Percentiles rank a stretch among this genome's conserved stretches.
Conservation (phyloP, 768 basidiomycete genomes). For the Pulveroboletus sp. region DNA sequence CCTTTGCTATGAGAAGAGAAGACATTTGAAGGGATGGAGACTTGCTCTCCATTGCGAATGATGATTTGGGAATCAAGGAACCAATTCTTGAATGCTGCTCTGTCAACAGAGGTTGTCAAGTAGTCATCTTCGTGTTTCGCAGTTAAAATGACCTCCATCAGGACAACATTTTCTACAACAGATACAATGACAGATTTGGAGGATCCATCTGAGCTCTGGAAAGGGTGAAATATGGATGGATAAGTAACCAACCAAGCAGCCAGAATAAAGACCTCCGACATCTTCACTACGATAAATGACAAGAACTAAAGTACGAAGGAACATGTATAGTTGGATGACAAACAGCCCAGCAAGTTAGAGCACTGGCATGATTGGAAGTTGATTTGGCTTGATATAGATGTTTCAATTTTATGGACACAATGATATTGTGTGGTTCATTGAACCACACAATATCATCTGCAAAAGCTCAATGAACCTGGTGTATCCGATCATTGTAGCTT, state of each 20-base stretch:
- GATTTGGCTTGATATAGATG: slow-evolving; percentile 2
- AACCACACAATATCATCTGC: no score
- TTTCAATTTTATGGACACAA: slow-evolving; percentile 26
- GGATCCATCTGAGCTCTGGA: slow-evolving; percentile 6
- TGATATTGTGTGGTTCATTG: no score
- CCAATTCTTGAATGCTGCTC: slow-evolving; percentile 40
- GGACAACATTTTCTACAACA: slow-evolving; percentile 28
- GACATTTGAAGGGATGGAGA: slow-evolving; percentile 26
- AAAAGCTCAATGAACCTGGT: no score
- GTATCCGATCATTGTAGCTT: no score
- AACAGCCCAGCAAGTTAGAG: slow-evolving; percentile 36
- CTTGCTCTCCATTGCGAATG: slow-evolving; percentile 49
- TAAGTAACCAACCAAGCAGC: slow-evolving; percentile 38
- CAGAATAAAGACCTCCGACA: slow-evolving; percentile 38
- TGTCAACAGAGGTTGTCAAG: slow-evolving; percentile 34
- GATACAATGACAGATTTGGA: slow-evolving; percentile 19
- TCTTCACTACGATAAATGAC: slow-evolving; percentile 26
- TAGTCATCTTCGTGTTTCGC: slow-evolving; percentile 53
- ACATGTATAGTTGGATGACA: slow-evolving; percentile 37
- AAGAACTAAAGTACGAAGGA: not conserved
- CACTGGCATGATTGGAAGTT: not conserved
- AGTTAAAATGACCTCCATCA: slow-evolving; percentile 52
- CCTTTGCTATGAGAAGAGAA: no score
- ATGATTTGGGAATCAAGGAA: slow-evolving; percentile 42
- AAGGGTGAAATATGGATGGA: slow-evolving; percentile 34